These are phyloP conservation scores for Lepidium aucheri DNA, from an alignment of 345 rosid genomes.

Conservation along the genomic window DNA sequence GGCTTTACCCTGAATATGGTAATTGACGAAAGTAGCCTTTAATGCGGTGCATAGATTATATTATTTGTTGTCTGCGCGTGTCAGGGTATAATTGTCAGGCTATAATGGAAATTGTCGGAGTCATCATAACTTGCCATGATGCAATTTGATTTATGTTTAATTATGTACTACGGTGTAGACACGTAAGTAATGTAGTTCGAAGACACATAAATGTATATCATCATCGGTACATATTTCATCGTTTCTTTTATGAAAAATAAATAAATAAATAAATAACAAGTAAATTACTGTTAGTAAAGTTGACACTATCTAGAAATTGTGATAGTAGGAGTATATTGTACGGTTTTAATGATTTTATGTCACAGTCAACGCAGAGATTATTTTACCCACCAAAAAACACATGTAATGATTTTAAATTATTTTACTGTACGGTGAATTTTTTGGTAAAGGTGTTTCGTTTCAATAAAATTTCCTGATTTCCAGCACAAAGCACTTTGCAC, in stretches of 20 bases:
- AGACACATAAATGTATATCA: neutral
- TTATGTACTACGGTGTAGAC: neutral
- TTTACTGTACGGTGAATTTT: neutral
- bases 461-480: neutral
- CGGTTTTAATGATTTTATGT: neutral
- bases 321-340: neutral
- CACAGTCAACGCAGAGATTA: conserved; percentile 7
- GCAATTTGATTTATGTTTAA: neutral
- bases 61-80: neutral
- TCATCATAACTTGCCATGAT: conserved; percentile 6
- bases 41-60: neutral
- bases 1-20: no score
- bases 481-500: neutral
- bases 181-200: neutral
- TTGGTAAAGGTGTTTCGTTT: neutral
- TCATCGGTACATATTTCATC: no score
- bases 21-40: conserved; percentile 1
- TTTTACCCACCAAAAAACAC: conserved; percentile 3
- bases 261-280: no score
- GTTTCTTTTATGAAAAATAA: no score
- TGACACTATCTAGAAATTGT: neutral
- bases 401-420: conserved; percentile 16
- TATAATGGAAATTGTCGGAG: neutral
- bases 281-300: neutral
- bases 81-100: conserved; percentile 21